Base-by-base conservation (phyloP, 805 yeast species). In the Candida yuanshanica region DNA sequence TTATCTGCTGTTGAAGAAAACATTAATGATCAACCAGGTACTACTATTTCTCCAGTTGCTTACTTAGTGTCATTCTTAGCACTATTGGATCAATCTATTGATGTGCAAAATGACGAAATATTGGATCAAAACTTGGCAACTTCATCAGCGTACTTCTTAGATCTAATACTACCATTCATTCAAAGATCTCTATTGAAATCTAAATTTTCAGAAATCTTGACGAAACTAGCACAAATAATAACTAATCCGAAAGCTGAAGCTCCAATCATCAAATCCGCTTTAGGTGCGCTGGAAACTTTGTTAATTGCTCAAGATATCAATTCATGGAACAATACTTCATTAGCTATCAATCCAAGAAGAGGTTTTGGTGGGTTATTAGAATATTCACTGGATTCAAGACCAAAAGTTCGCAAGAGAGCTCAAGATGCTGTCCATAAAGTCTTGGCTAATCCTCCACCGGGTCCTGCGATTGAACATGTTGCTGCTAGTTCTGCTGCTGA, bases 401-500 rank as follows among this genome's bases (percentile, higher is more conserved):
- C 99, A 27, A 93, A 93, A 55, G 95, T 93, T 11, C 79, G 99
- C 61, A 87, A 84, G 74, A 82, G 97, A 68, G 95, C 98, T 2
- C 83, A 81, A 54, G 99, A 93, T 43, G 85, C 97, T 2, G 72
- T 93, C n/a, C 65, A 72, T 37, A 72, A 69, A 4, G 67, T 93
- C 23, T 66, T 93, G 45, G 49, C 65, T 2, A 74, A 74, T 46
- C 79, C 81, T 9, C 95, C 96, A 10, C 72, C 83, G 0, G 84
- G 89, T 10, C 91, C 95, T 8, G 71, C 81, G 12, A 72, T 81
- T 5, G 82, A 77, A 32, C 97, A 91, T 58, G 82, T 86, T 31
- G 95, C 87, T 7, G 70, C 89, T n/a, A 59, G 68, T 2, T 56
- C 77, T 37, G 79, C 88, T 48, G 85, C 89, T 7, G 87, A 81